These are phyloP conservation scores for Rosa persica DNA, from an alignment of 306 rosid species.

Conservation along the genomic window DNA sequence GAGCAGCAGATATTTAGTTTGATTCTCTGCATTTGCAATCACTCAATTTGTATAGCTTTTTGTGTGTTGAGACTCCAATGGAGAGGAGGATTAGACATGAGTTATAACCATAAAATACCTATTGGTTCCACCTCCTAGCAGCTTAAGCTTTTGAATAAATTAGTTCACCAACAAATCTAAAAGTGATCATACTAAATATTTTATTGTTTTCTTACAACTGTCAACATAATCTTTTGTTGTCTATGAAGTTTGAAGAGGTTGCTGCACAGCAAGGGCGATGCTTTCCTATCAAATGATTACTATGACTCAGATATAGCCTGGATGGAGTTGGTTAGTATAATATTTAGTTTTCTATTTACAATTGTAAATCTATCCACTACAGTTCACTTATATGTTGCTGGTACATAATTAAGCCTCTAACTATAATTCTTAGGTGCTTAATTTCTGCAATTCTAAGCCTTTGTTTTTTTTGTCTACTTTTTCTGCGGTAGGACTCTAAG, in stretches of 20 bases:
- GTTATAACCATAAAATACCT: background rate
- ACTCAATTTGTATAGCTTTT: constrained; percentile 3
- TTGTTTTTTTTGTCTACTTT: constrained; percentile 1
- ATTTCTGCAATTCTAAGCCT: constrained; percentile 22
- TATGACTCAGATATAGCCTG: constrained; percentile 90
- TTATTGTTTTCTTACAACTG: constrained; percentile 9
- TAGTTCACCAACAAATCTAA: background rate
- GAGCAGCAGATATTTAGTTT: background rate
- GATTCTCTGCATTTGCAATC: constrained; percentile 4
- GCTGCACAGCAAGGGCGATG: constrained; percentile 85
- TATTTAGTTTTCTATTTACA: constrained; percentile 15
- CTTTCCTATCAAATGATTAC: constrained; percentile 89
- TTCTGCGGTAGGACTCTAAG: constrained; percentile 67
- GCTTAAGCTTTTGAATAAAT: background rate
- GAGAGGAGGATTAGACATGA: background rate
- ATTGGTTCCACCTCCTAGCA: background rate
- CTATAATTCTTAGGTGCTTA: background rate
- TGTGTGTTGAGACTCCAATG: background rate
- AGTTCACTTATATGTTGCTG: background rate
- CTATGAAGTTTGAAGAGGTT: constrained; percentile 76
- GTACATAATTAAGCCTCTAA: background rate
- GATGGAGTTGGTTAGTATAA: constrained; percentile 88
- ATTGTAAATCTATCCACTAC: background rate
- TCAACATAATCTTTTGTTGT: constrained; percentile 28
- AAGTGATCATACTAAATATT: background rate